phyloP scores from a whole-genome alignment of 805 yeast genomes.

The Vanderwaltozyma yarrowii region DNA sequence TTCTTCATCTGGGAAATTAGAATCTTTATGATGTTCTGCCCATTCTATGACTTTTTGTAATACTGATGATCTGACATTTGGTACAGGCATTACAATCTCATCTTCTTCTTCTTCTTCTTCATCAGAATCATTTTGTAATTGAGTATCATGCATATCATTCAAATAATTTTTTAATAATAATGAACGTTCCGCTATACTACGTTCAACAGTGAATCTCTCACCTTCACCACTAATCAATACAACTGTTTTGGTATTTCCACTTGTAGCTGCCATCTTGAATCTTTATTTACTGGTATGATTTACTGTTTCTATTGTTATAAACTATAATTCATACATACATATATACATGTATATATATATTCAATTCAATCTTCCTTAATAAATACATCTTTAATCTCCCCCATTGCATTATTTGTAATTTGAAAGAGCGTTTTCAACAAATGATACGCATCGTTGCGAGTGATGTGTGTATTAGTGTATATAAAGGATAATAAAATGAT shows the following conservation, averaged over 20 bases:
- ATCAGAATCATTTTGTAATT: conserved; percentile 47
- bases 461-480: too few species aligned
- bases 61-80: conserved; percentile 80
- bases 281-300: neutral
- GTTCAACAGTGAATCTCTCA: conserved; percentile 66
- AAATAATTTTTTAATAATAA: conserved; percentile 78
- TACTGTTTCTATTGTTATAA: too few species aligned
- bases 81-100: conserved; percentile 75
- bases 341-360: neutral
- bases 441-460: too few species aligned
- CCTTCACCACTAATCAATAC: conserved; percentile 70
- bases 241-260: conserved; percentile 26
- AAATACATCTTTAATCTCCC: too few species aligned
- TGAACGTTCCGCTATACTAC: conserved; percentile 79
- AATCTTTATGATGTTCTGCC: conserved; percentile 90
- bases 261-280: conserved; percentile 4
- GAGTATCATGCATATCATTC: conserved; percentile 51
- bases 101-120: conserved; percentile 42
- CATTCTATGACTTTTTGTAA: conserved; percentile 88
- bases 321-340: neutral
- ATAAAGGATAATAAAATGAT: too few species aligned
- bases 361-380: too few species aligned
- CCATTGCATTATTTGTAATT: too few species aligned
- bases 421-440: too few species aligned
- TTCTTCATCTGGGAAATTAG: conserved; percentile 64